Conservation (phyloP, 768 basidiomycete genomes). For the Pleurotus tuoliensis region DNA sequence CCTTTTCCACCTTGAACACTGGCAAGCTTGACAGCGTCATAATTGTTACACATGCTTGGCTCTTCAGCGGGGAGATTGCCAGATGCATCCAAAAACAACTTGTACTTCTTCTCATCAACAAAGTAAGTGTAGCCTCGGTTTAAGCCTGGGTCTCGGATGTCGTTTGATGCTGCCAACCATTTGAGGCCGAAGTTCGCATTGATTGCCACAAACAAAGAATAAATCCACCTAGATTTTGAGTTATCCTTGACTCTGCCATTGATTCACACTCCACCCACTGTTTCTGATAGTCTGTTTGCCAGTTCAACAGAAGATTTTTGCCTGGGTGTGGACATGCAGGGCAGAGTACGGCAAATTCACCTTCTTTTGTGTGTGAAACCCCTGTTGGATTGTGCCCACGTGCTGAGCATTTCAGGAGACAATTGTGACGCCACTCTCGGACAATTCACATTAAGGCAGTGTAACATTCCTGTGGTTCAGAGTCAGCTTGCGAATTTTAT, state of each 20-base stretch:
- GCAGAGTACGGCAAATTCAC: conserved; percentile 19
- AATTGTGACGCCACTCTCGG: conserved; percentile 18
- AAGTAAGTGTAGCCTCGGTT: conserved; percentile 20
- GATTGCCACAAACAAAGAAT: conserved; percentile 18
- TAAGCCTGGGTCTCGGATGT: conserved; percentile 16
- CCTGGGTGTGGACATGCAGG: conserved; percentile 20
- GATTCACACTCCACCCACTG: not conserved
- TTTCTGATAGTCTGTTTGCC: not conserved
- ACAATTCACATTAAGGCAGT: conserved; percentile 11
- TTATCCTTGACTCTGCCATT: not conserved
- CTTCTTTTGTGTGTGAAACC: conserved; percentile 10
- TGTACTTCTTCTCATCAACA: conserved; percentile 12
- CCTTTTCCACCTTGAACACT: not conserved
- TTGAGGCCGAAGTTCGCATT: conserved; percentile 25
- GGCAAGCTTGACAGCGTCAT: not conserved
- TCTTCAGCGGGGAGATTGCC: not conserved
- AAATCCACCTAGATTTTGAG: conserved; percentile 5
- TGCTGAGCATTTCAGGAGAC: conserved; percentile 19
- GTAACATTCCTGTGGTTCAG: conserved; percentile 10
- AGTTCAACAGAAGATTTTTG: conserved; percentile 15
- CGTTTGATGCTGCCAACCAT: conserved; percentile 15
- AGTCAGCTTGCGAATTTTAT: not conserved
- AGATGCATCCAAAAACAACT: conserved; percentile 8
- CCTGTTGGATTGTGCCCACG: conserved; percentile 15
- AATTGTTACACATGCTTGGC: not conserved